Base-by-base conservation (phyloP, 176 grass and related monocot genomes). In the Thinopyrum elongatum region DNA sequence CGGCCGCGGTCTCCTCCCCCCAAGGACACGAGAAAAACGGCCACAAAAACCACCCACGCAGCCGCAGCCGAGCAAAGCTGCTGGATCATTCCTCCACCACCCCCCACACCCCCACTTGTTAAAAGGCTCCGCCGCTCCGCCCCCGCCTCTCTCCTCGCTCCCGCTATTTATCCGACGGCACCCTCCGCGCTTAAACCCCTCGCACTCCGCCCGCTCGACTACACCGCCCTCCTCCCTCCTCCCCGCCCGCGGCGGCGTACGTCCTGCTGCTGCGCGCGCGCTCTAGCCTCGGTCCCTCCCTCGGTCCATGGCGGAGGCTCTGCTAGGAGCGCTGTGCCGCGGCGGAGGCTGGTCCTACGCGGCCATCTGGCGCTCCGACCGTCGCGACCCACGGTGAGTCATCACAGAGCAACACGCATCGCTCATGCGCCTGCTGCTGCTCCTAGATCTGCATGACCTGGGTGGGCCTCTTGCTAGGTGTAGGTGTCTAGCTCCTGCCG, bases 331-430 rank as follows among this genome's bases (percentile, higher is more conserved):
- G 70, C 90, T 98, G 44, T 98, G 96, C 84, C 78, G 85, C 55
- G 74, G 90, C 81, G 89, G 91, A 7, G 88, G 93, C n/a, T 98
- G 96, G 96, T 94, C 91, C 49, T 98, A 98, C 89, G 93, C 74
- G 21, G 88, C 92, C 78, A 87, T 93, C 71, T 98, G 96, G 96
- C 84, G 90, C 82, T 89, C 89, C 78, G 90, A 95, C 88, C 86
- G 83, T 53, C 84, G 90, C 62, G 91, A 98, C 65, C 88, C 93
- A 27, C 77, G 91, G 96, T 98, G 88, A 70, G 61, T 81, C 49
- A 58, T 22, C 26, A 47, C 0, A 14, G 6, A 51, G 6, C 6
- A 17, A 6, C 10, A 49, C 62, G 25, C 34, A 26, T 80, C 58
- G 11, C 51, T n/a, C 6, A 47, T 4, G n/a, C 75, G 22, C 77